Evolutionary conservation across 2,329 filamentous ascomycete genomes (phyloP).

Genomic region (Colletotrichum destructivum): DNA sequence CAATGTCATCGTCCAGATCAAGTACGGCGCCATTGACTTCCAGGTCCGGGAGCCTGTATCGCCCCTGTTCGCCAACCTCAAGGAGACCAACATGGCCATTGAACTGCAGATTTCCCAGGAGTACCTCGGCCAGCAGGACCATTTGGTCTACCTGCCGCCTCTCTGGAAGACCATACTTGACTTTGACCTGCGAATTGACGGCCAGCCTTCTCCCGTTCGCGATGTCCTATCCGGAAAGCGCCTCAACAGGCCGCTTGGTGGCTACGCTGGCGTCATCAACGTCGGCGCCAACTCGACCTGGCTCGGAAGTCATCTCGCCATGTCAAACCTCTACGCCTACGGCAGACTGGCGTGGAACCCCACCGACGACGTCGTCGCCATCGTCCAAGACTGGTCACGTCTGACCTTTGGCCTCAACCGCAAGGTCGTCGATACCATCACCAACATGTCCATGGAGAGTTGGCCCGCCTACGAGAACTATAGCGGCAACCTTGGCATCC

Average conservation of each 20-base stretch:
- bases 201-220: constrained; percentile 67
- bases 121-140: constrained; percentile 79
- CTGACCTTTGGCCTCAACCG: constrained; percentile 74
- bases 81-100: constrained; percentile 65
- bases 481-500: constrained; percentile 78
- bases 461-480: constrained; percentile 82
- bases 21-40: constrained; percentile 82
- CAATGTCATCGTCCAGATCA: constrained; percentile 81
- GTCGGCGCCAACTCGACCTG: constrained; percentile 77
- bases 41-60: constrained; percentile 78
- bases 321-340: constrained; percentile 81
- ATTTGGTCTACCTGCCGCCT: constrained; percentile 77
- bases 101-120: constrained; percentile 79
- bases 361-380: constrained; percentile 58
- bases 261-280: constrained; percentile 77
- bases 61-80: constrained; percentile 72
- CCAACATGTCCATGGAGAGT: constrained; percentile 75
- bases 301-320: constrained; percentile 78
- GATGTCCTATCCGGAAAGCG: constrained; percentile 74
- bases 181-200: constrained; percentile 76
- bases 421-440: constrained; percentile 71
- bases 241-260: constrained; percentile 70
- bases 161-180: constrained; percentile 79
- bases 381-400: constrained; percentile 77
- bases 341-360: constrained; percentile 78